phyloP scores from a whole-genome alignment of 257 asterid species.

The Primulina huaijiensis region DNA sequence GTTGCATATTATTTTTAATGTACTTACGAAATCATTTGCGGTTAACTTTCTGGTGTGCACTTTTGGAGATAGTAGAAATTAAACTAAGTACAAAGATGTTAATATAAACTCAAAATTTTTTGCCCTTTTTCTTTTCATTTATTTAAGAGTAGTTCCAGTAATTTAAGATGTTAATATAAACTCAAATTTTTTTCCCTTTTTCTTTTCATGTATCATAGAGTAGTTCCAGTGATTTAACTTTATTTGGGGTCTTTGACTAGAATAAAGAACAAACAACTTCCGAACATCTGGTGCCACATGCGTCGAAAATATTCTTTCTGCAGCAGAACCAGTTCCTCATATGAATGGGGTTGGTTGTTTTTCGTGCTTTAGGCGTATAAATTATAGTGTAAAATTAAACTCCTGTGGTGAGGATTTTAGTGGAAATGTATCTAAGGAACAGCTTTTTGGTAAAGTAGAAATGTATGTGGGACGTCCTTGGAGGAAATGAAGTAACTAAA shows the following conservation, averaged over 20 bases:
- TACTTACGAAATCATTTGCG: conserved; percentile 1
- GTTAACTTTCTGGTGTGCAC: background rate
- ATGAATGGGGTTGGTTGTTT: background rate
- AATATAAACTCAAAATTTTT: background rate
- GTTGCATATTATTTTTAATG: background rate
- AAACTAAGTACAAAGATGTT: background rate
- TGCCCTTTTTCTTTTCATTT: background rate
- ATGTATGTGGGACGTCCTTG: background rate
- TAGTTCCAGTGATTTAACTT: background rate
- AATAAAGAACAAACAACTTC: background rate
- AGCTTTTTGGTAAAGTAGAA: conserved; percentile 2
- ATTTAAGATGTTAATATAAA: background rate
- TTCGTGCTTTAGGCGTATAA: background rate
- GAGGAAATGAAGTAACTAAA: background rate
- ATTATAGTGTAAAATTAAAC: background rate
- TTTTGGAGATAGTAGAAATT: background rate
- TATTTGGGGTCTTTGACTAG: background rate
- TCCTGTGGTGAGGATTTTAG: background rate
- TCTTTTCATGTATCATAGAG: conserved; percentile 1
- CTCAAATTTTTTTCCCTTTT: background rate
- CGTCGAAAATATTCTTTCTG: background rate
- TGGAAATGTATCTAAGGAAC: background rate
- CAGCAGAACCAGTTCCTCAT: background rate
- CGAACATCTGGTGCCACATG: background rate
- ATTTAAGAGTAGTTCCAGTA: background rate